Base-by-base conservation (phyloP, 352 stramenopile species). In the Globisporangium spiculum region DNA sequence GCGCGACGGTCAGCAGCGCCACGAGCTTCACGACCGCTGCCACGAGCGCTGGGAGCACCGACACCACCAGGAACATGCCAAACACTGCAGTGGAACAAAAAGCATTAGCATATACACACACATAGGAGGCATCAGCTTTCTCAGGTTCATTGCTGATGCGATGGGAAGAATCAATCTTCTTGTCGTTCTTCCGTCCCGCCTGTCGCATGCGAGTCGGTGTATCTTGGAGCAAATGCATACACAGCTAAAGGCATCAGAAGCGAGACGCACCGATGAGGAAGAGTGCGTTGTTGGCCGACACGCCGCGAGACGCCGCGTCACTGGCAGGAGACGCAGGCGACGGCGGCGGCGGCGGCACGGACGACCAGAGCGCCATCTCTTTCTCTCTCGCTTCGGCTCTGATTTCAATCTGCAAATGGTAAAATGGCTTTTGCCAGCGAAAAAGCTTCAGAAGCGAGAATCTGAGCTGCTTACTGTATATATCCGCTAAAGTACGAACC, bases 61-160 rank as follows among this genome's bases (percentile, higher is more conserved):
- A 81, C 18, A 81, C 73, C 62, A 78, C 77, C 57, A 92, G 79
- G 68, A 92, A 92, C 80, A 89, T 88, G 20, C 84, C 84, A 24
- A 92, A 78, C 6, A 75, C 84, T 92, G 44, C 8, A 52, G 44
- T 20, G 7, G 18, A 50, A 3, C 38, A 46, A 10, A 20, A 8
- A 48, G 24, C 9, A 59, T 27, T 20, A 48, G 36, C 9, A 59
- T 27, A 24, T 18, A 52, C 4, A 41, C 10, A 18, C 14, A n/a
- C 12, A 20, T 52, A 52, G 18, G 18, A 52, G 6, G 3, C 44
- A 52, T 52, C 2, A n/a, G 18, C 44, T 22, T 22, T 52, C 16
- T n/a, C 14, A n/a, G 16, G 5, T n/a, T 50, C 41, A n/a, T 9
- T 2, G 41, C 41, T 24, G 18, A 20, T 8, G 7, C 5, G 6